Conservation (phyloP, 2,329 filamentous ascomycete species). For the Sarocladium brachiariae region DNA sequence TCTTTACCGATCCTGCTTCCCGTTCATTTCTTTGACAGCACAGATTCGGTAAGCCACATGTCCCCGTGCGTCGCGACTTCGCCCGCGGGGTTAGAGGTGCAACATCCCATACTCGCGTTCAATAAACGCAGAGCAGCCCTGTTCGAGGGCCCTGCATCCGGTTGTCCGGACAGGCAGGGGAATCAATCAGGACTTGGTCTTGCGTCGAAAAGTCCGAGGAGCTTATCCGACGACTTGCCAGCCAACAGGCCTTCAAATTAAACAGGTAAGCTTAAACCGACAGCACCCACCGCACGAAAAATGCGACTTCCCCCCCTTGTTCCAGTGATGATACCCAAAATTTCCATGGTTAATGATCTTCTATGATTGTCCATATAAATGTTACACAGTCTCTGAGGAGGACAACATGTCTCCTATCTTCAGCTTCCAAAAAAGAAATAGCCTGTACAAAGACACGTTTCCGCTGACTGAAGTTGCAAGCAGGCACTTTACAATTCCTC, state of each 20-base stretch:
- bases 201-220: too few relatives aligned
- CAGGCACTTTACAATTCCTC: too few relatives aligned
- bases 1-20: too few relatives aligned
- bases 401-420: background rate
- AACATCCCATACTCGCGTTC: background rate
- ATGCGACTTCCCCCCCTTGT: too few relatives aligned
- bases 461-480: background rate
- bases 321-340: conserved; percentile 8
- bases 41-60: background rate
- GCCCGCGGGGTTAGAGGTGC: background rate
- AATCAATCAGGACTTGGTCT: too few relatives aligned
- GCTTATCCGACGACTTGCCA: too few relatives aligned
- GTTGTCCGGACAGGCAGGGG: too few relatives aligned
- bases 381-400: conserved; percentile 10
- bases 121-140: background rate
- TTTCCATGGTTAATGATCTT: conserved; percentile 6
- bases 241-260: too few relatives aligned
- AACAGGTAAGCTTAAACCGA: conserved; percentile 4
- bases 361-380: conserved; percentile 9
- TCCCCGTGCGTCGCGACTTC: background rate
- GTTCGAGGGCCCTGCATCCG: too few relatives aligned
- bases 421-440: background rate
- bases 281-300: too few relatives aligned
- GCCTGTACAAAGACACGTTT: too few relatives aligned
- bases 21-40: background rate